Conservation (phyloP, 352 stramenopile genomes). For the Globisporangium paroecandrum region DNA sequence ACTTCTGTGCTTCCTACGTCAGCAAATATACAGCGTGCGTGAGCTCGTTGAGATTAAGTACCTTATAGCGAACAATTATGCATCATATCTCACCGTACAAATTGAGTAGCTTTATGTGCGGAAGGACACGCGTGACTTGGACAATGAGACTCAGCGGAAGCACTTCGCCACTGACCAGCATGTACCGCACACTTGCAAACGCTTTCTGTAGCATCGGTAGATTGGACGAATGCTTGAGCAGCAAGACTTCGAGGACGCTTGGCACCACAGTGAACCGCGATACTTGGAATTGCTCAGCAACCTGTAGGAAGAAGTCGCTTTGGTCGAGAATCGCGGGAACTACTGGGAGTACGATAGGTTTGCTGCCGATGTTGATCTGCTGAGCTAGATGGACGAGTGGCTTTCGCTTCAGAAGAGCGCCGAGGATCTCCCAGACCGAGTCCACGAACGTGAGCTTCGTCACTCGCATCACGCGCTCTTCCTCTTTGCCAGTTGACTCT, state of each 20-base stretch:
- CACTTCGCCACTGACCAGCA: constrained; percentile 55
- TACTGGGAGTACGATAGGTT: background rate
- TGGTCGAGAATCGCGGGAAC: constrained; percentile 41
- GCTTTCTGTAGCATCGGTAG: background rate
- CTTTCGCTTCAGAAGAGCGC: constrained; percentile 33
- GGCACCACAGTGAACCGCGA: constrained; percentile 49
- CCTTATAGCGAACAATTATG: background rate
- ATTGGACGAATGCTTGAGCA: constrained; percentile 21
- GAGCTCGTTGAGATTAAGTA: too few species aligned
- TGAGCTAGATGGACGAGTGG: constrained; percentile 38
- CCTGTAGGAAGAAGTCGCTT: constrained; percentile 24
- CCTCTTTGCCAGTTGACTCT: background rate
- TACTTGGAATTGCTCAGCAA: constrained; percentile 18
- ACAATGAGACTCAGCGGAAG: constrained; percentile 28
- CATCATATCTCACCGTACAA: constrained; percentile 40
- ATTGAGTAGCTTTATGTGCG: constrained; percentile 42
- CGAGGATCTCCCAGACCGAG: constrained; percentile 56
- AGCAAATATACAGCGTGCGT: background rate
- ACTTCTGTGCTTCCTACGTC: constrained; percentile 53
- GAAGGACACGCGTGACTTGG: constrained; percentile 21
- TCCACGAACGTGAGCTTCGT: constrained; percentile 38
- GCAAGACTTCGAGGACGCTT: constrained; percentile 44
- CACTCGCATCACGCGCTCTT: constrained; percentile 37
- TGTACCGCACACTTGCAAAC: constrained; percentile 25
- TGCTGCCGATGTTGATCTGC: background rate